Conservation (phyloP, 2,329 filamentous ascomycete species). For the Pseudogymnoascus sp. region DNA sequence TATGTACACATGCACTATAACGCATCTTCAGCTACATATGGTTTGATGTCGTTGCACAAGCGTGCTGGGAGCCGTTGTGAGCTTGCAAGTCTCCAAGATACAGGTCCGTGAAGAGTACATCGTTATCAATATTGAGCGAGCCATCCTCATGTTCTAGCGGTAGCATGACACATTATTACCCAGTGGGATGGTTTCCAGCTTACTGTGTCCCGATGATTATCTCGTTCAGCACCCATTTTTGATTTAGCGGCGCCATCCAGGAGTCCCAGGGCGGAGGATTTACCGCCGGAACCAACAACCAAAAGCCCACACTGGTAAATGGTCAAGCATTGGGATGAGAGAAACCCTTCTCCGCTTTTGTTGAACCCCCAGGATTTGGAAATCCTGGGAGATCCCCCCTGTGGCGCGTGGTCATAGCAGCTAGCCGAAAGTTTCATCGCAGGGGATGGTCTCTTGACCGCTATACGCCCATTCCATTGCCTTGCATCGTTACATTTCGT, state of each 20-base stretch:
- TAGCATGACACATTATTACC: background rate
- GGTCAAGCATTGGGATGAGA: background rate
- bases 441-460: background rate
- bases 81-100: background rate
- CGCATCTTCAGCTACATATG: background rate
- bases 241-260: background rate
- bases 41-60: background rate
- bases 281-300: background rate
- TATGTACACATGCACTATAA: background rate
- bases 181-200: background rate
- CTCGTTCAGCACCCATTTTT: background rate
- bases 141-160: background rate
- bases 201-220: background rate
- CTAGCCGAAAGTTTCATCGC: background rate
- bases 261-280: background rate
- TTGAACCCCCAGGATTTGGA: background rate
- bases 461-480: background rate
- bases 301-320: background rate
- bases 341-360: background rate
- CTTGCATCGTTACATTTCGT: background rate
- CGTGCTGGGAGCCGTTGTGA: background rate
- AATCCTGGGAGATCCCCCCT: background rate
- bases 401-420: background rate
- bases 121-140: background rate
- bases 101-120: background rate